Base-by-base conservation (phyloP, 2,329 filamentous ascomycete species). In the Scopulariopsis brevicaulis region DNA sequence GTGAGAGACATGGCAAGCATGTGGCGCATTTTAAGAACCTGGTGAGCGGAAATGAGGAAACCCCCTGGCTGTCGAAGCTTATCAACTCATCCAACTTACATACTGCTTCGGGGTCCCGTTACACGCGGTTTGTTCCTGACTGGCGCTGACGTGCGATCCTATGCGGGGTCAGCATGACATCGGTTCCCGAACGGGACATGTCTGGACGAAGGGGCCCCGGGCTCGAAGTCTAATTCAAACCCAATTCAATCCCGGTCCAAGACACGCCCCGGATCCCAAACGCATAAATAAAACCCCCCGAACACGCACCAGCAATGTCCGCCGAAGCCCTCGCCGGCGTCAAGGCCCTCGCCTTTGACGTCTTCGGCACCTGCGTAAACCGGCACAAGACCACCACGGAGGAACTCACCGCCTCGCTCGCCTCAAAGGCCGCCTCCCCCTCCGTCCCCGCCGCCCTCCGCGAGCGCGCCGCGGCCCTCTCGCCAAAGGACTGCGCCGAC, bases 341-440 rank as follows among this genome's bases (percentile, higher is more conserved):
- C 52, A 54, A 54, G 32, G 86, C 81, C 8, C 74, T 91, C 37
- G 77, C 85, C 57, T 90, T 90, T 66, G 87, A 91, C 71, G 81
- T 90, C 64, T 91, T 92, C 69, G 88, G 88, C 63, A 94, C 90
- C 1, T 83, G 86, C 62, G 89, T 94, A 53, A 80, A 93, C 74
- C 93, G 89, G 88, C 85, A 88, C 59, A 75, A 75, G 46, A 82
- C 83, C 1, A 82, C 94, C 22, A 81, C 77, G 15, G 72, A 77
- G 10, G 80, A 82, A 57, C 78, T 94, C 54, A 68, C 71, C 25
- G 66, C 74, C 12, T 75, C 77, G 46, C 78, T 82, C 15, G 66
- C 70, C 32, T 69, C 73, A 59, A 79, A 81, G 63, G 66, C 67
- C 15, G 73, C 74, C 2, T 74, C 84, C 35, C 72, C 77, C 18